Evolutionary conservation across 1,139 yeast species (phyloP), one percentile per base, ranked within the genome.

Genomic region (Hemisphaericaspora xylofermentans): DNA sequence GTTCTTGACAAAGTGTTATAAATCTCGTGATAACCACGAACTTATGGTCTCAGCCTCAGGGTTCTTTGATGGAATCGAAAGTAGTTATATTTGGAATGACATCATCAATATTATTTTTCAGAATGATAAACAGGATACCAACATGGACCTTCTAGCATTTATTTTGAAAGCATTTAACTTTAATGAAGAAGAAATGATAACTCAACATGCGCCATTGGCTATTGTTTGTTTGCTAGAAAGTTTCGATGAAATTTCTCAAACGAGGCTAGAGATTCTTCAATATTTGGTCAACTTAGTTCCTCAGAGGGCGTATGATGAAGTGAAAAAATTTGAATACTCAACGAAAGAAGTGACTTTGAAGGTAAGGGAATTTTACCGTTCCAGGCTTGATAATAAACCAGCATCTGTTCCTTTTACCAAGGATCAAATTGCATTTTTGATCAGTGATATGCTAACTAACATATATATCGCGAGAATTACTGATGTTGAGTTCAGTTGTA

Each of bases 51-150:
- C 83, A 17, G 86, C 89, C 0, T 75, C 78, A 38, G 68, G 80
- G 0, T 82, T 91, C 47, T 88, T 93, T 60, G 96, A 93, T 58
- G 86, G 88, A 3, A 84, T 89, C 2, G 98, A 93, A 56, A 78
- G 96, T 0, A 61, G 73, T 19, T 77, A 76, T 27, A 89, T 91
- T 12, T 91, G 96, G 93, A 73, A 79, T 3, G 80, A 81, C 43
- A 61, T 84, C 1, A 66, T 77, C 35, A 48, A 44, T 14, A 45
- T 62, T 6, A 43, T 57, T 5, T 33, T 41, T n/a, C 42, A 38
- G 3, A 34, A 43, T 5, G 44, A 44, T 12, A 48, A 40, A 3
- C 13, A 29, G n/a, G 13, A 29, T 15, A 42, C 45, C 1, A 57
- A 68, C 6, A 54, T 77, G 24, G 74, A 67, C 0, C 63, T 86